Base-by-base conservation (phyloP, 495 filamentous ascomycete genomes). In the Immersiella caudata region DNA sequence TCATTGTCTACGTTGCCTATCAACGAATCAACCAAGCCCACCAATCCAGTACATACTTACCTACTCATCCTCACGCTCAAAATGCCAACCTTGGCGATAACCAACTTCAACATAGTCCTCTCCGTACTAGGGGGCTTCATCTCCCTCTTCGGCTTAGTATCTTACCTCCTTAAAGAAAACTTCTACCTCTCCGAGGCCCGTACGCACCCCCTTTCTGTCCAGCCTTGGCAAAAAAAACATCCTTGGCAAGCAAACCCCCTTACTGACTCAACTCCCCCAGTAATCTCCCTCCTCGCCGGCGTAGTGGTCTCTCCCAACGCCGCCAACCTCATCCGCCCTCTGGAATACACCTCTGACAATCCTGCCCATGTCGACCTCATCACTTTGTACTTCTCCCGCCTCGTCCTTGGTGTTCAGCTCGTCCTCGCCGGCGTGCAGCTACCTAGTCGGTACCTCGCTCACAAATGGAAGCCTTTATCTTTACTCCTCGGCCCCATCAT, bases 121-220 rank as follows among this genome's bases (percentile, higher is more conserved):
- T 89, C 91, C 65, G 88, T 90, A 11, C 79, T 97, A 14, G 94
- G 94, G 26, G 93, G 91, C 20, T 98, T 94, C 79, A 89, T 98
- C 52, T 92, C 91, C 1, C 71, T 96, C 22, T 98, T 96, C 74
- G 92, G 91, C 9, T 81, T 97, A 46, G 92, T 97, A 0, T 95
- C 92, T 2, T 96, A 94, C 77, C 84, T 97, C 12, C 84, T 90
- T 78, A 97, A 97, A 73, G 93, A 97, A 79, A 89, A 86, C 70
- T 94, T 93, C 75, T 97, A 96, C 73, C 85, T 98, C 6, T 96
- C 92, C 18, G 94, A 97, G 84, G 91, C 93, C 65, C 83, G 92
- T 94, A 81, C 66, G 91, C 85, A 21, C 40, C 50, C 40, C 55
- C 36, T 35, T 11, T 18, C 11, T n/a, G 21, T 4, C 29, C 29